phyloP scores from a whole-genome alignment of 1,139 yeast species.

The Protomyces lactucae-debilis region DNA sequence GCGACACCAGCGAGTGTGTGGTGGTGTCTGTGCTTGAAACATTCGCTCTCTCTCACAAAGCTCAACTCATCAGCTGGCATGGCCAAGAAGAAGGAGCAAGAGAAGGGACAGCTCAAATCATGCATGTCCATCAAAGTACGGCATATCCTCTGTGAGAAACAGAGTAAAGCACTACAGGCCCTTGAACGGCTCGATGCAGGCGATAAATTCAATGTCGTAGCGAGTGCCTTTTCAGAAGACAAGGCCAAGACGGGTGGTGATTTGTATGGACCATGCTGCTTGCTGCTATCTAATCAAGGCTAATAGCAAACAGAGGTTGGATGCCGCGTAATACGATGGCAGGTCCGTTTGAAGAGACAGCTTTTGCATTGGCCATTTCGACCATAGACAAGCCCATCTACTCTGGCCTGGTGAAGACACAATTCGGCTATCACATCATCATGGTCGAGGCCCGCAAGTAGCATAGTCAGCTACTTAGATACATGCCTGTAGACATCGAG shows the following conservation, averaged over 20 bases:
- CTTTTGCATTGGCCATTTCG: slow-evolving; percentile 32
- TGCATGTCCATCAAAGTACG: slow-evolving; percentile 27
- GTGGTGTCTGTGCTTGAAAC: neutral
- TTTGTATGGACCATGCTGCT: slow-evolving; percentile 1
- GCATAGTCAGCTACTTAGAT: neutral
- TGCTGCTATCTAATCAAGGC: too few relatives aligned
- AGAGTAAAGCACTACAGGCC: slow-evolving; percentile 33
- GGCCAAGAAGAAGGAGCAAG: neutral
- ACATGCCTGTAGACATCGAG: neutral
- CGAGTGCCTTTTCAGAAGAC: slow-evolving; percentile 33
- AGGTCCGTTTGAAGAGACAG: slow-evolving; percentile 32
- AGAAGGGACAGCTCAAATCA: slow-evolving; percentile 7
- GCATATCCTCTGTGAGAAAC: slow-evolving; percentile 33
- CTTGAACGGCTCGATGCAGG: slow-evolving; percentile 31
- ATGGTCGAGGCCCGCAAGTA: neutral
- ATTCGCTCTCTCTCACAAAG: neutral
- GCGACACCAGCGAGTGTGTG: neutral
- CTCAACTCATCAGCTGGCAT: neutral
- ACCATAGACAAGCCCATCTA: slow-evolving; percentile 32
- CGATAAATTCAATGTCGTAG: slow-evolving; percentile 32
- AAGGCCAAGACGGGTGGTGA: slow-evolving; percentile 33
- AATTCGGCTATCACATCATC: neutral
- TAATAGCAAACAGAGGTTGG: neutral
- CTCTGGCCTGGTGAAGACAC: neutral
- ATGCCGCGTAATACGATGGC: slow-evolving; percentile 2